Conservation (phyloP, 352 stramenopile species). For the Pythium brachiatum region DNA sequence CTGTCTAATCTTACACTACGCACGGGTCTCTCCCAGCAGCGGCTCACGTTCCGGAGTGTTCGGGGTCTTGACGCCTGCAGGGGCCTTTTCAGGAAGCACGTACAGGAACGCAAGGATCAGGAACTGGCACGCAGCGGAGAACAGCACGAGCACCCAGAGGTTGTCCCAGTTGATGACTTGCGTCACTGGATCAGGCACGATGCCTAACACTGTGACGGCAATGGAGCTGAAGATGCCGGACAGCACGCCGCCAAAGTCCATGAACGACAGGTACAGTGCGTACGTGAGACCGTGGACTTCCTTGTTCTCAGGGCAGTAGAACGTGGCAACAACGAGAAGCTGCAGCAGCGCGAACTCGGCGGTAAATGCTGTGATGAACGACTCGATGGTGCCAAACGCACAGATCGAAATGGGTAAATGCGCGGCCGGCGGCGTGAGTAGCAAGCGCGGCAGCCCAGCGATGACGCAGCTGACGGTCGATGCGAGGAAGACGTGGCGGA, state of each 20-base stretch:
- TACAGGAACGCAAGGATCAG: slow-evolving; percentile 68
- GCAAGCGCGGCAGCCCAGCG: slow-evolving; percentile 58
- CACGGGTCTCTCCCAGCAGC: slow-evolving; percentile 34
- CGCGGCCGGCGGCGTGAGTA: slow-evolving; percentile 56
- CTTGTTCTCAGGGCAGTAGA: slow-evolving; percentile 56
- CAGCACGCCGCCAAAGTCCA: slow-evolving; percentile 81
- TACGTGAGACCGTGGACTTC: slow-evolving; percentile 76
- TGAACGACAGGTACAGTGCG: slow-evolving; percentile 79
- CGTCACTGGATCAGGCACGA: slow-evolving; percentile 51
- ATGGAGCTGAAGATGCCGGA: slow-evolving; percentile 60
- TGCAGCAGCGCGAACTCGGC: slow-evolving; percentile 80
- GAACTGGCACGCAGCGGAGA: slow-evolving; percentile 56
- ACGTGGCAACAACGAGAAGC: slow-evolving; percentile 80
- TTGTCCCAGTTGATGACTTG: slow-evolving; percentile 57
- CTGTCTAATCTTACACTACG: slow-evolving; percentile 6
- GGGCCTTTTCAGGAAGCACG: slow-evolving; percentile 65
- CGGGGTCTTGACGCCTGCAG: slow-evolving; percentile 15
- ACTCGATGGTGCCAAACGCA: slow-evolving; percentile 59
- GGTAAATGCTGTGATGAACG: slow-evolving; percentile 77
- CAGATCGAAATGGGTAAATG: slow-evolving; percentile 63
- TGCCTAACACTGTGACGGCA: slow-evolving; percentile 54
- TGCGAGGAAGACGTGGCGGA: slow-evolving; percentile 71
- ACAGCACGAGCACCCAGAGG: slow-evolving; percentile 59
- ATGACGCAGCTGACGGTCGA: slow-evolving; percentile 67
- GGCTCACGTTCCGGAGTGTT: slow-evolving; percentile 46